Percentiles rank a stretch among this genome's conserved stretches.
Evolutionary conservation across 495 filamentous ascomycete genomes (phyloP).

Genomic region (Neurospora terricola): DNA sequence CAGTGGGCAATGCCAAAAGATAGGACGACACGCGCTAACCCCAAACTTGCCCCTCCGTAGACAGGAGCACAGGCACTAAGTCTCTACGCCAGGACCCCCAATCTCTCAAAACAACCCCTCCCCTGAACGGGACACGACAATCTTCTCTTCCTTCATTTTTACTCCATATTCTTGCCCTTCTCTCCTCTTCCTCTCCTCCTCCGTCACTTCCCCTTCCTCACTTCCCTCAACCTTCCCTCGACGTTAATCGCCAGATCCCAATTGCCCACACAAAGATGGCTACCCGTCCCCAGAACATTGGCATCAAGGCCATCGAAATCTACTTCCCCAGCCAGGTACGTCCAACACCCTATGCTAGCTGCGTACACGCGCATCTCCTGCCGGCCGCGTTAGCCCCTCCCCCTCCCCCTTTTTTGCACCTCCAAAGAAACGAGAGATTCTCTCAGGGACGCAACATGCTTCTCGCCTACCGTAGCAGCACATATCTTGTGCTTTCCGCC

Average conservation of each 20-base stretch:
- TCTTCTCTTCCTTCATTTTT: not conserved
- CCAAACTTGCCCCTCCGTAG: not conserved
- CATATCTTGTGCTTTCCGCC: not conserved
- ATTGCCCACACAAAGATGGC: constrained; percentile 54
- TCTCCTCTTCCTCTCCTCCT: not conserved
- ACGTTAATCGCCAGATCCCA: constrained; percentile 7
- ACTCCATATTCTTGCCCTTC: not conserved
- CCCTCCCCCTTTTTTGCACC: not conserved
- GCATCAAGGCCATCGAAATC: constrained; percentile 99
- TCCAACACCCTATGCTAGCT: constrained; percentile 2
- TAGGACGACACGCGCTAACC: not conserved
- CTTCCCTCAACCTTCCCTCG: not conserved
- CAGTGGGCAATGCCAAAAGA: not conserved
- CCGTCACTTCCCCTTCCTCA: constrained; percentile 5
- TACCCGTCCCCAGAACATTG: constrained; percentile 85
- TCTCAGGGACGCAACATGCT: not conserved
- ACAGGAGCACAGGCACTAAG: not conserved
- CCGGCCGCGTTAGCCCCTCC: not conserved
- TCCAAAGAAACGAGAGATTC: not conserved
- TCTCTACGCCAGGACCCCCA: not conserved
- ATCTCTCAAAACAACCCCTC: not conserved
- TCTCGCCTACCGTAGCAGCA: not conserved
- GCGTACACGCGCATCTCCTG: not conserved
- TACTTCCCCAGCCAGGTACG: constrained; percentile 94
- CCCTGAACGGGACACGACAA: not conserved